Conservation (phyloP, 129 eudicot genomes). For the Lactuca sativa region DNA sequence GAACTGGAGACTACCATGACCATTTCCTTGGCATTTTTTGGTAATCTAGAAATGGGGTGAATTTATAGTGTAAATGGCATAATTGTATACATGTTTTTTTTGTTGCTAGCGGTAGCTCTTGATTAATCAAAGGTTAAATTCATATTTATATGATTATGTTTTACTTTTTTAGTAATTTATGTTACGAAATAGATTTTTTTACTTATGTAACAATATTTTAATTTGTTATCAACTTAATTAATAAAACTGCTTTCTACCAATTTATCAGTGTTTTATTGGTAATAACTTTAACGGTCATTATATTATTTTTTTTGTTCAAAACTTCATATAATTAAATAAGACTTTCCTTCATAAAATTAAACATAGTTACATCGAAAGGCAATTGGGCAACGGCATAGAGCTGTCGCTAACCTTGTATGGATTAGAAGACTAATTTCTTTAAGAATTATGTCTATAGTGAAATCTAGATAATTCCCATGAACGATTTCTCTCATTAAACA, state of each 20-base stretch:
- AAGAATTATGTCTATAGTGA: too few species aligned
- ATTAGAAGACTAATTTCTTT: too few species aligned
- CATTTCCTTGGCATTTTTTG: background rate
- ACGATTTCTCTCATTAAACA: too few species aligned
- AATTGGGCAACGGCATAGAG: too few species aligned
- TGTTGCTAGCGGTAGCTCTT: conserved; percentile 4
- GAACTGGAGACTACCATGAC: conserved; percentile 51
- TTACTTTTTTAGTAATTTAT: background rate
- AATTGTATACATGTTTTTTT: conserved; percentile 16
- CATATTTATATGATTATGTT: background rate
- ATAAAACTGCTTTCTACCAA: background rate
- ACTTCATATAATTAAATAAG: too few species aligned
- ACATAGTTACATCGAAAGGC: too few species aligned
- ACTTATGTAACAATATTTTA: background rate
- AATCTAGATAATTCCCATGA: too few species aligned
- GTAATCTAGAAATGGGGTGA: conserved; percentile 15
- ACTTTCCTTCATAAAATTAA: too few species aligned
- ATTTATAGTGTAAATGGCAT: conserved; percentile 15
- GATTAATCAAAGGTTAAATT: background rate
- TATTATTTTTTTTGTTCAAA: too few species aligned
- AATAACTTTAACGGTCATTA: too few species aligned
- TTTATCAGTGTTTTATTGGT: background rate
- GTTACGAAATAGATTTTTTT: background rate
- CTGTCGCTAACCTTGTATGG: too few species aligned
- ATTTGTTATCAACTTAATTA: background rate